Conservation (phyloP, 2,329 filamentous ascomycete genomes). For the Emmonsia crescens region DNA sequence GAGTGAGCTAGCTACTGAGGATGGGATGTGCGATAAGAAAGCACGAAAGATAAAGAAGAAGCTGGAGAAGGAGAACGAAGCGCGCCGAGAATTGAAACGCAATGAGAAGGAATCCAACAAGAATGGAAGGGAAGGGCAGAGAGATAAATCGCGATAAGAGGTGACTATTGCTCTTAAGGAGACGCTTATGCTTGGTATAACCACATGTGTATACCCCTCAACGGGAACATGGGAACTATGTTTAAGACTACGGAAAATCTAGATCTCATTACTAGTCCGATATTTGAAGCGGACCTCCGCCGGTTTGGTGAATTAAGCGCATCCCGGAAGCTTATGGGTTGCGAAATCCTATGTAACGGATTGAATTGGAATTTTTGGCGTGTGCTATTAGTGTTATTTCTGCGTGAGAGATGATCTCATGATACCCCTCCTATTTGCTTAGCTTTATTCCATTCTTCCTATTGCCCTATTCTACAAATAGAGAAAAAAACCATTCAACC, state of each 20-base stretch:
- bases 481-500: neutral
- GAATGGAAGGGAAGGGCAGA: constrained; percentile 35
- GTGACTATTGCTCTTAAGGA: constrained; percentile 9
- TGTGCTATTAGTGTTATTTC: neutral
- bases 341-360: neutral
- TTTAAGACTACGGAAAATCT: too few species aligned
- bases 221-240: neutral
- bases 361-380: neutral
- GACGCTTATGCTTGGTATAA: neutral
- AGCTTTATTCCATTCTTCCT: neutral
- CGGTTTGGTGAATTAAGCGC: neutral
- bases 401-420: neutral
- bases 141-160: constrained; percentile 20
- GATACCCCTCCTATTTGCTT: neutral
- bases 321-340: neutral
- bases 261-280: neutral
- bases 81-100: constrained; percentile 17
- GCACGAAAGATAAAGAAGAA: constrained; percentile 23
- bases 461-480: neutral
- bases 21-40: constrained; percentile 12
- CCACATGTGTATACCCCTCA: neutral
- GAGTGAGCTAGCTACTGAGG: constrained; percentile 6
- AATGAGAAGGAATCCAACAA: constrained; percentile 36
- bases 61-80: constrained; percentile 17
- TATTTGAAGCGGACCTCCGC: neutral